Base-by-base conservation (phyloP, 306 rosid species). In the Rosa lucieae region DNA sequence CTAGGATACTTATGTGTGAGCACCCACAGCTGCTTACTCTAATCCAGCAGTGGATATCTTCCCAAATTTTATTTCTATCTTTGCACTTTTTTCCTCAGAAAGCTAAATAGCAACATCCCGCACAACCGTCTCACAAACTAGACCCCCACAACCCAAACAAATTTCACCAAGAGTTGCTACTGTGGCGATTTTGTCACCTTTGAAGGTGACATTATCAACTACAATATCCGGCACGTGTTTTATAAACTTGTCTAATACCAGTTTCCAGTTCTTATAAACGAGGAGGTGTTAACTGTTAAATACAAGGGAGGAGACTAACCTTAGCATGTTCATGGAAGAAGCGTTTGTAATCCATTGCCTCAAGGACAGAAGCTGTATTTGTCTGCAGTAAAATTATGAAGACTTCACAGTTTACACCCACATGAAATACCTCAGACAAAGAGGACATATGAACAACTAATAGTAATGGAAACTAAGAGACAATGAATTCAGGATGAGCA, bases 331-430 rank as follows among this genome's bases (percentile, higher is more conserved):
- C 87, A 37, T 95, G 97, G 83, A 91, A 97, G 88, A 95, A 95
- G 35, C 74, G 85, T 84, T 91, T 89, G 69, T 92, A 92, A n/a
- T 91, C 95, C 97, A 88, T 92, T 46, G 97, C 98, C 84, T 90
- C 92, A 65, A 92, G 90, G 80, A 90, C 98, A 83, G 97, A 92
- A 77, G 99, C 97, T 39, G 98, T 92, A 84, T 91, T 97, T 14
- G 97, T 91, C 99, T 95, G 97, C 93, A 88, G 76, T n/a, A 63
- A 70, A 72, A 82, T 78, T 74, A 21, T 46, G 61, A 53, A 23
- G 71, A 58, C 71, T 65, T 85, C 44, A 84, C 74, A 85, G 15
- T 26, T 32, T 63, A 35, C 67, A 61, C 32, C 2, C 51, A 47
- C 5, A 23, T 10, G 37, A 23, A 9, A 21, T 59, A 59, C 39